Base-by-base conservation (phyloP, 768 basidiomycete genomes). In the Suillus weaverae region DNA sequence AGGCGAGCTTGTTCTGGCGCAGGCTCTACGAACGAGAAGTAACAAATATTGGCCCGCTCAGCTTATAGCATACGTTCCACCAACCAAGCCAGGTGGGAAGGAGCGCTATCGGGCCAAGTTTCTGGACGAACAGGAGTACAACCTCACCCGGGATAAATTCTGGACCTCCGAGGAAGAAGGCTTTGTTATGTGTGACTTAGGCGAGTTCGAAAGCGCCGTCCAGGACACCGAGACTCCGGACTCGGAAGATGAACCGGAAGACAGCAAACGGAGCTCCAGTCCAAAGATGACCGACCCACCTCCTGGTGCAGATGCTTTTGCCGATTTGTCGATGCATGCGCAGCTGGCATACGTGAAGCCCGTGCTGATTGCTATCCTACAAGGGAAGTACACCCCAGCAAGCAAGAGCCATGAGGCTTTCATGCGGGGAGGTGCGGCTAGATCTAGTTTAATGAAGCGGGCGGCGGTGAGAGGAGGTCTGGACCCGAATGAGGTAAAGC, bases 331-430 rank as follows among this genome's bases (percentile, higher is more conserved):
- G 7, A 80, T 90, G 8, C 79, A 78, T 22, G 75, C 84, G 44
- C 90, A 93, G 67, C 85, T 94, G 62, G 81, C 77, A 13, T 91
- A 90, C 69, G 80, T 84, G 33, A 91, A 88, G 66, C 86, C 86
- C 2, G 79, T 92, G 16, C 76, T 94, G 50, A 74, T 70, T 32
- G 87, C 86, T 1, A 83, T 92, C 38, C 72, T 93, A 39, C 82
- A 81, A 39, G 83, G 83, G 38, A 68, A 71, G 38, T 92, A 89
- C 70, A 66, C 62, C 1, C 91, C 92, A 1, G 84, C 85, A 2
- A 70, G 66, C 62, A 68, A 69, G 33, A 80, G 80, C 30, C 87
- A 91, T 66, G 76, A 78, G 7, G 73, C 72, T 0, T 92, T 88
- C 68, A 82, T 92, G 72, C 81, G 77, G 62, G 89, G 89, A 13